Percentiles rank a stretch among this genome's conserved stretches.
These are phyloP conservation scores for Aquilaria sinensis DNA, from an alignment of 345 rosid genomes.

Conservation along the genomic window DNA sequence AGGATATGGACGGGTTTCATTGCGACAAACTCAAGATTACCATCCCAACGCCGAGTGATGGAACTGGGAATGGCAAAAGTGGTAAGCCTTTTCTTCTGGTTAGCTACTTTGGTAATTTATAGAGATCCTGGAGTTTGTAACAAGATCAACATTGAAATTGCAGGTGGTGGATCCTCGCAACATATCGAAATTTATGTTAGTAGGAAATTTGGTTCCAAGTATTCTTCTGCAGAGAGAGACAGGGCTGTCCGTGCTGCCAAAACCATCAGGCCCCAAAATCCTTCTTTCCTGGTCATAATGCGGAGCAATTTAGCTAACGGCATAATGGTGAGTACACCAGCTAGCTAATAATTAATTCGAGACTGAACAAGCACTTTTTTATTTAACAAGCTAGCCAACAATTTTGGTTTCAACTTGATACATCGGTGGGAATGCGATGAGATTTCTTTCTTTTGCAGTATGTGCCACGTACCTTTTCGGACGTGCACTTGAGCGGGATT, in stretches of 20 bases:
- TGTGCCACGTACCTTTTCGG: constrained; percentile 5
- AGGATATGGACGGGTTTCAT: constrained; percentile 7
- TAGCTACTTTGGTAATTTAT: background rate
- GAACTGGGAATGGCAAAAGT: constrained; percentile 9
- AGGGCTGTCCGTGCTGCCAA: constrained; percentile 29
- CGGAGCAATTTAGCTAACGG: background rate
- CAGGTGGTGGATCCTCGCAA: background rate
- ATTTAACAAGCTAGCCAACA: background rate
- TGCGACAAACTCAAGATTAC: constrained; percentile 1
- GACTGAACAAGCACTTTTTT: background rate
- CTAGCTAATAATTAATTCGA: background rate
- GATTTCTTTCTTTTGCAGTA: constrained; percentile 9
- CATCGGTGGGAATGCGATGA: no score
- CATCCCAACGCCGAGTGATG: background rate
- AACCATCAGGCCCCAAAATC: constrained; percentile 29
- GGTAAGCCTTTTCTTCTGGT: constrained; percentile 18
- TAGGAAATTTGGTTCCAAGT: background rate
- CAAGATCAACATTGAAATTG: background rate
- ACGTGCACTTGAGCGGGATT: background rate
- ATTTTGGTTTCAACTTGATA: no score
- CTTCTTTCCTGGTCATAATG: constrained; percentile 30
- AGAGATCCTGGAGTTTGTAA: background rate
- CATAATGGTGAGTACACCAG: background rate
- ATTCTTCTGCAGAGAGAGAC: constrained; percentile 19
- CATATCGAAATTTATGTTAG: constrained; percentile 10